phyloP scores from a whole-genome alignment of 2,329 filamentous ascomycete species.

The Leptographium wingfieldii region DNA sequence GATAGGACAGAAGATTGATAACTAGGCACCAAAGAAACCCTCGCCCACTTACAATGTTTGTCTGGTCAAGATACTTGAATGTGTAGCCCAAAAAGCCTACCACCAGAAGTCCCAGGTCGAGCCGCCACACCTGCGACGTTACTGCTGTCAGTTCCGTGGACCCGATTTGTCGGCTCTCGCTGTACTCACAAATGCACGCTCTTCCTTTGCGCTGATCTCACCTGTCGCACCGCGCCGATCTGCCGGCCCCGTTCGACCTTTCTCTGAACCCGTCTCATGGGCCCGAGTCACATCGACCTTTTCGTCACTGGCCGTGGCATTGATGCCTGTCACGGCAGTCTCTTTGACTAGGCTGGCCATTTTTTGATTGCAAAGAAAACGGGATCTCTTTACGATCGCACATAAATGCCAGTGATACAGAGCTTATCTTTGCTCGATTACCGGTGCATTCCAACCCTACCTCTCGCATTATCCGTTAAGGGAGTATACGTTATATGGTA shows the following conservation, averaged over 20 bases:
- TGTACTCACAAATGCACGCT: not conserved
- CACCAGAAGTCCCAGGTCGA: slow-evolving; percentile 15
- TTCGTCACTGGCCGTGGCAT: not conserved
- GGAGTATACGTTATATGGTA: too few relatives aligned
- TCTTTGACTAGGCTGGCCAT: not conserved
- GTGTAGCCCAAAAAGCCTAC: slow-evolving; percentile 28
- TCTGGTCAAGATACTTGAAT: slow-evolving; percentile 29
- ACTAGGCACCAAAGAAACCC: not conserved
- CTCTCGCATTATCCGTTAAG: too few relatives aligned
- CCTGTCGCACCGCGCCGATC: not conserved
- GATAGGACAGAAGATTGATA: not conserved
- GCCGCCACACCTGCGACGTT: slow-evolving; percentile 1
- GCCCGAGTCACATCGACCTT: not conserved
- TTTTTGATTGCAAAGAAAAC: too few relatives aligned
- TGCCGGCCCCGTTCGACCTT: not conserved
- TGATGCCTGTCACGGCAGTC: not conserved
- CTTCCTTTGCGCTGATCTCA: not conserved
- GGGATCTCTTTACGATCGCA: too few relatives aligned
- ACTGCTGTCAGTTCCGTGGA: not conserved
- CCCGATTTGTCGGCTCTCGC: not conserved
- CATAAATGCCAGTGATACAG: too few relatives aligned
- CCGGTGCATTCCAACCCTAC: too few relatives aligned
- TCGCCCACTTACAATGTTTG: slow-evolving; percentile 17
- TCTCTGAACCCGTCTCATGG: not conserved
- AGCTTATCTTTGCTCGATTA: too few relatives aligned